These are phyloP conservation scores for Hamigera avellanea DNA, from an alignment of 495 filamentous ascomycete genomes.

Conservation along the genomic window DNA sequence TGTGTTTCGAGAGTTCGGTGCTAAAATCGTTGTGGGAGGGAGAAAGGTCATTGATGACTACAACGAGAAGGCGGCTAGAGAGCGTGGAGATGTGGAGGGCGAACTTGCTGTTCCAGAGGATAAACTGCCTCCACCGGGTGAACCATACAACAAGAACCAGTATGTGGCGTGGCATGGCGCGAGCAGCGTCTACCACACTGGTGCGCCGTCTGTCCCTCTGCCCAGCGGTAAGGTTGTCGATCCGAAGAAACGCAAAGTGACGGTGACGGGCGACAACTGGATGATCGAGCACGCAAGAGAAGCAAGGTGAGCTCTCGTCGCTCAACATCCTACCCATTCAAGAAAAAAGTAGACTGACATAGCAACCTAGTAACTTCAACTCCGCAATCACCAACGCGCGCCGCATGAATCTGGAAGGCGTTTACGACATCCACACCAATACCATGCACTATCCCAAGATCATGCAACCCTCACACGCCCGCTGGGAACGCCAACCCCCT, in stretches of 20 bases:
- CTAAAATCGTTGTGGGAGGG: constrained; percentile 85
- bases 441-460: constrained; percentile 71
- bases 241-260: constrained; percentile 68
- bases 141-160: constrained; percentile 84
- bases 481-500: constrained; percentile 56
- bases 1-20: constrained; percentile 93
- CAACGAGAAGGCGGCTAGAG: constrained; percentile 63
- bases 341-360: too few species aligned
- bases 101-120: constrained; percentile 84
- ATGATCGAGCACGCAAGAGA: constrained; percentile 87
- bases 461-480: constrained; percentile 82
- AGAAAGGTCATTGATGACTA: constrained; percentile 83
- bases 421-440: constrained; percentile 93
- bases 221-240: constrained; percentile 60
- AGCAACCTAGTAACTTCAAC: constrained; percentile 62
- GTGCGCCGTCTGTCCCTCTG: constrained; percentile 62
- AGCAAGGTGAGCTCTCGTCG: constrained; percentile 66
- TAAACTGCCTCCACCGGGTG: constrained; percentile 53
- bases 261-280: constrained; percentile 96
- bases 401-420: constrained; percentile 54
- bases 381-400: constrained; percentile 50
- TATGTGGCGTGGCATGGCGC: constrained; percentile 98
- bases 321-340: too few species aligned
- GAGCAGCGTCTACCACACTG: constrained; percentile 85
- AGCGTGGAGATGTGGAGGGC: constrained; percentile 75